phyloP scores from a whole-genome alignment of 192 early-diverging fungal species.

The Backusella tarrabulga region DNA sequence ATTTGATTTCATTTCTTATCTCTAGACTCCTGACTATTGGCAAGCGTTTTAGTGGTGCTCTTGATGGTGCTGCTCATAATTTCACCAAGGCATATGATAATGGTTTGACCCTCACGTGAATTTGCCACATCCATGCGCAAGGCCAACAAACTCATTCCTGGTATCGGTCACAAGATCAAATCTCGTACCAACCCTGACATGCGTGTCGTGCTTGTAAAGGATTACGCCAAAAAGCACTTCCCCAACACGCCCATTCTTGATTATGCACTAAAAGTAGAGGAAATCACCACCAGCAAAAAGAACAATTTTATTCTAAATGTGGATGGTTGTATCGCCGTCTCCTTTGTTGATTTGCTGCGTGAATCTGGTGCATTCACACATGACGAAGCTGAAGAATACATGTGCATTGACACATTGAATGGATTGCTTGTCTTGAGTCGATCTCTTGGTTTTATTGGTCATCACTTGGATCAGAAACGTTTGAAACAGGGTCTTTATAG shows the following conservation, averaged over 20 bases:
- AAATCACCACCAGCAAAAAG: slow-evolving; percentile 96
- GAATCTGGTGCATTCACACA: slow-evolving; percentile 88
- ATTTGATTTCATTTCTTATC: slow-evolving; percentile 92
- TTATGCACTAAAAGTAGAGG: slow-evolving; percentile 92
- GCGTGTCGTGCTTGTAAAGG: slow-evolving; percentile 93
- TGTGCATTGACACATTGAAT: slow-evolving; percentile 92
- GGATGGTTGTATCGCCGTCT: slow-evolving; percentile 91
- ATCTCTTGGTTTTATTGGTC: slow-evolving; percentile 95
- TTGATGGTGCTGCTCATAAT: slow-evolving; percentile 92
- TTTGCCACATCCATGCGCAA: slow-evolving; percentile 94
- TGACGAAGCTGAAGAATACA: slow-evolving; percentile 96
- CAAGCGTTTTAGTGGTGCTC: slow-evolving; percentile 95
- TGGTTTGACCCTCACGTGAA: slow-evolving; percentile 83
- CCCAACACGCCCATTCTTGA: slow-evolving; percentile 81
- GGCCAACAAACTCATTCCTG: slow-evolving; percentile 95
- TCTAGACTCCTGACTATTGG: slow-evolving; percentile 96
- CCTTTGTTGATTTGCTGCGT: slow-evolving; percentile 93
- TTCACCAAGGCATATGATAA: slow-evolving; percentile 94
- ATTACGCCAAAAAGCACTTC: slow-evolving; percentile 87
- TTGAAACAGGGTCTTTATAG: slow-evolving; percentile 98
- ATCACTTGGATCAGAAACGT: slow-evolving; percentile 96
- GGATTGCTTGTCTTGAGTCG: slow-evolving; percentile 96
- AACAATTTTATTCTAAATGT: slow-evolving; percentile 96
- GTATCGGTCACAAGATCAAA: slow-evolving; percentile 99
- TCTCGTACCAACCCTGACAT: slow-evolving; percentile 97